Percentiles rank a stretch among this genome's conserved stretches.
These are phyloP conservation scores for Jackrogersella minutella DNA, from an alignment of 495 filamentous ascomycete species.

Conservation along the genomic window DNA sequence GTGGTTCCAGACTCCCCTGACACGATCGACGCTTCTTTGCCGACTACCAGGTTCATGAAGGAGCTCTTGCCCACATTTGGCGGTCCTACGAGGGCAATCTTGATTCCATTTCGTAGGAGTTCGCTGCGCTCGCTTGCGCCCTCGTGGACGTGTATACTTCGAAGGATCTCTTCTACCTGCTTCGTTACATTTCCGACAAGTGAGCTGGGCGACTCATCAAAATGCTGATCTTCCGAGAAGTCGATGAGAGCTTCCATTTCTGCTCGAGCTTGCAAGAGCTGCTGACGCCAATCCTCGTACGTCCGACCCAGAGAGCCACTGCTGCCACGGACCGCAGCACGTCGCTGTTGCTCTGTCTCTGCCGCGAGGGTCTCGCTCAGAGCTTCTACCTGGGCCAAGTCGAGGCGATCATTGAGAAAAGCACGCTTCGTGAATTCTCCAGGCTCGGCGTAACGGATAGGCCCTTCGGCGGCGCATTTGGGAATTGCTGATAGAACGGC, in stretches of 20 bases:
- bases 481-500: slow-evolving; percentile 83
- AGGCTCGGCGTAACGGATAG: slow-evolving; percentile 89
- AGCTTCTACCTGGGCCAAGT: slow-evolving; percentile 93
- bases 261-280: slow-evolving; percentile 80
- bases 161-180: slow-evolving; percentile 66
- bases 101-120: slow-evolving; percentile 84
- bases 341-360: slow-evolving; percentile 92
- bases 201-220: slow-evolving; percentile 83
- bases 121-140: slow-evolving; percentile 83
- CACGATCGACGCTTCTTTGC: slow-evolving; percentile 92
- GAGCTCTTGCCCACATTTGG: slow-evolving; percentile 97
- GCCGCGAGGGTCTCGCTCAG: slow-evolving; percentile 85
- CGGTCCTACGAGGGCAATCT: slow-evolving; percentile 83
- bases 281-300: slow-evolving; percentile 85
- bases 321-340: slow-evolving; percentile 80
- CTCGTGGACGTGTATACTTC: slow-evolving; percentile 71
- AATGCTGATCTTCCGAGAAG: slow-evolving; percentile 96
- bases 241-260: slow-evolving; percentile 96
- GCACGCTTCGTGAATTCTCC: slow-evolving; percentile 96
- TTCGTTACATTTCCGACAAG: slow-evolving; percentile 71
- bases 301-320: slow-evolving; percentile 72
- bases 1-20: slow-evolving; percentile 92
- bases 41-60: slow-evolving; percentile 88
- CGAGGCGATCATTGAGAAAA: slow-evolving; percentile 85
- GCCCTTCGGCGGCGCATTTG: slow-evolving; percentile 38